Evolutionary conservation across 441 rosid genomes (phyloP).

Genomic region (Jatropha multifida): DNA sequence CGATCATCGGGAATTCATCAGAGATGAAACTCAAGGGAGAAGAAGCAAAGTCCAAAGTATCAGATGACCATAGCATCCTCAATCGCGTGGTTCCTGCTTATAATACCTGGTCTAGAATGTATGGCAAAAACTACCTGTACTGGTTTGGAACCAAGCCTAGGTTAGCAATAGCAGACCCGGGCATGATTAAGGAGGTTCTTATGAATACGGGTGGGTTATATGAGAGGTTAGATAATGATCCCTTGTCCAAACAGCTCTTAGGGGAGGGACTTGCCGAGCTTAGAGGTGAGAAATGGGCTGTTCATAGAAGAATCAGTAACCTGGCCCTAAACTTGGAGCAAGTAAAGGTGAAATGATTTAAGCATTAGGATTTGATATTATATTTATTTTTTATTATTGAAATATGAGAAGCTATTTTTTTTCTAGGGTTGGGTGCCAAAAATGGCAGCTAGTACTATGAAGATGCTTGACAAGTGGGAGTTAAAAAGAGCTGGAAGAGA

Average conservation of each 20-base stretch:
- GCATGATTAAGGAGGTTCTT: constrained; percentile 18
- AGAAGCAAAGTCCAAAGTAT: constrained; percentile 37
- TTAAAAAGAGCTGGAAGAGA: constrained; percentile 50
- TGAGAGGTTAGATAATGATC: constrained; percentile 35
- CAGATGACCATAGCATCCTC: constrained; percentile 34
- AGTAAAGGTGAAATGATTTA: constrained; percentile 47
- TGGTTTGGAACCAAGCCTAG: constrained; percentile 63
- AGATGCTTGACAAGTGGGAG: constrained; percentile 69
- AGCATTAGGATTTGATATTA: too few relatives aligned
- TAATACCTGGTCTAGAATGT: constrained; percentile 45
- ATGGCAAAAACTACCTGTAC: constrained; percentile 27
- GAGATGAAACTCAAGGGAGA: constrained; percentile 37
- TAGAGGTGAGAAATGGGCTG: not conserved
- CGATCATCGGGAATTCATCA: constrained; percentile 44
- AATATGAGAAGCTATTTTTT: not conserved
- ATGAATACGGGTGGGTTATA: constrained; percentile 28
- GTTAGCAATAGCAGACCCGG: constrained; percentile 49
- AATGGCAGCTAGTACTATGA: constrained; percentile 44
- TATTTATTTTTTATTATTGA: not conserved
- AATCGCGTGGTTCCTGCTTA: constrained; percentile 45
- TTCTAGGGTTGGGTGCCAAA: constrained; percentile 69
- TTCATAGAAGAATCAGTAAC: not conserved
- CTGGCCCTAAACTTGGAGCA: constrained; percentile 39
- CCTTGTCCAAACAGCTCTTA: constrained; percentile 43
- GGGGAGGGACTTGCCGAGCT: constrained; percentile 48